A percentile compares a stretch with the other conserved stretches of the same genome.
These are phyloP conservation scores for Tubosaeta sp. DNA, from an alignment of 768 basidiomycete species.

Conservation along the genomic window DNA sequence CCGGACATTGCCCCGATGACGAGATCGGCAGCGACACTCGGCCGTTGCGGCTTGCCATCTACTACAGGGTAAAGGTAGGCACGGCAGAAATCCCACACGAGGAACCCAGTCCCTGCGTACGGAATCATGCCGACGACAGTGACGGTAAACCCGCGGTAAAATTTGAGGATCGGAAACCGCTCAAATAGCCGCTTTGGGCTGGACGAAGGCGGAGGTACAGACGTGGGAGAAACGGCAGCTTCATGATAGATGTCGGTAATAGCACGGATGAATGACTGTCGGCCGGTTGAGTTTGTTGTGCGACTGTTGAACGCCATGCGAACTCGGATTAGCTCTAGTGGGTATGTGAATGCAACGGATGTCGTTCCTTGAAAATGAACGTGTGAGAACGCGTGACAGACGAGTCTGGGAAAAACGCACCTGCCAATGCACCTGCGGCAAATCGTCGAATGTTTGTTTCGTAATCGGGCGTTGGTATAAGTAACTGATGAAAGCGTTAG, in stretches of 20 bases:
- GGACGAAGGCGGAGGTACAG: slow-evolving; percentile 13
- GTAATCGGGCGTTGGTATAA: slow-evolving; percentile 79
- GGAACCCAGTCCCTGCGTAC: slow-evolving; percentile 92
- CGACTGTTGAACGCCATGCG: slow-evolving; percentile 74
- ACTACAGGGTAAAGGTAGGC: slow-evolving; percentile 50
- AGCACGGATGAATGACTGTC: slow-evolving; percentile 52
- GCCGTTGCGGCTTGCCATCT: slow-evolving; percentile 36
- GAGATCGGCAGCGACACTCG: slow-evolving; percentile 61
- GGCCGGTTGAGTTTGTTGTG: slow-evolving; percentile 24
- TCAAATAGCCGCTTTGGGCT: slow-evolving; percentile 39
- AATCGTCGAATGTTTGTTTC: slow-evolving; percentile 83
- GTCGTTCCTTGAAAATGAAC: slow-evolving; percentile 54
- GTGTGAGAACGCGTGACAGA: not conserved
- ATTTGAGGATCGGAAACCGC: slow-evolving; percentile 74
- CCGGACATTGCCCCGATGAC: slow-evolving; percentile 84
- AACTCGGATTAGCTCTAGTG: slow-evolving; percentile 91
- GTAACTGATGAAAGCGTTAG: slow-evolving; percentile 42
- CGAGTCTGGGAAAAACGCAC: slow-evolving; percentile 37
- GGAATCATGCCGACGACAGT: slow-evolving; percentile 91
- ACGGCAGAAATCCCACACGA: slow-evolving; percentile 81
- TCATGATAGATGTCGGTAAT: slow-evolving; percentile 70
- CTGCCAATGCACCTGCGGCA: slow-evolving; percentile 82
- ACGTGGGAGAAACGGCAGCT: slow-evolving; percentile 32
- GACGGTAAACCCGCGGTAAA: slow-evolving; percentile 97
- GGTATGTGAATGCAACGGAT: slow-evolving; percentile 92